Conservation (phyloP, 2,329 filamentous ascomycete species). For the Dendrostoma leiphaemia region DNA sequence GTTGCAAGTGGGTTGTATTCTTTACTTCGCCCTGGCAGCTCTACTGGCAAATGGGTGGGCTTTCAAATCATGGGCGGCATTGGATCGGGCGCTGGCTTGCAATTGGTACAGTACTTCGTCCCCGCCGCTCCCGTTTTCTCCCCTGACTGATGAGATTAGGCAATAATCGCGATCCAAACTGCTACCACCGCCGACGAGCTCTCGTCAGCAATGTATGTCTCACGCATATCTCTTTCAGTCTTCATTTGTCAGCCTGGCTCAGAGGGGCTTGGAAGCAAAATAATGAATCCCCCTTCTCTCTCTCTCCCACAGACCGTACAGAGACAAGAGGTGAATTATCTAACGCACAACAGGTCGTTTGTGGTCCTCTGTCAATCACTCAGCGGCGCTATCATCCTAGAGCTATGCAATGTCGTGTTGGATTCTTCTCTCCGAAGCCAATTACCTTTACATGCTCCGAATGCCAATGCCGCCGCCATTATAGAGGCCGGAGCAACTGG, state of each 20-base stretch:
- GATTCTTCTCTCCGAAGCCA: not conserved
- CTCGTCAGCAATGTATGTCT: too few relatives aligned
- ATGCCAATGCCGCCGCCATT: not conserved
- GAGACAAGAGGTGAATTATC: too few relatives aligned
- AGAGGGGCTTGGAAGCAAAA: too few relatives aligned
- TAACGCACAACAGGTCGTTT: too few relatives aligned
- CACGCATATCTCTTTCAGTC: too few relatives aligned
- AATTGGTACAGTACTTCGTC: not conserved
- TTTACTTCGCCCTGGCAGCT: not conserved
- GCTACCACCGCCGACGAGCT: too few relatives aligned
- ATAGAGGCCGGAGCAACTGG: not conserved
- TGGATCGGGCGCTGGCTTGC: not conserved
- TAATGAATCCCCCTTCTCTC: too few relatives aligned
- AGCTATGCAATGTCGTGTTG: not conserved
- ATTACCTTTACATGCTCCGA: not conserved
- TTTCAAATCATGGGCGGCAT: not conserved
- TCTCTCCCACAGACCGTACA: too few relatives aligned
- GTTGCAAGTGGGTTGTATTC: not conserved
- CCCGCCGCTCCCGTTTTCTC: too few relatives aligned
- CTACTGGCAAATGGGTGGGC: not conserved
- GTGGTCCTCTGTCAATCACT: not conserved
- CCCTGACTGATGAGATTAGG: not conserved
- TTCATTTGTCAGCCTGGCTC: too few relatives aligned
- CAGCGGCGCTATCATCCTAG: not conserved
- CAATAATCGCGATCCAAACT: too few relatives aligned